phyloP scores from a whole-genome alignment of 257 asterid species.

The Fraxinus anomala region DNA sequence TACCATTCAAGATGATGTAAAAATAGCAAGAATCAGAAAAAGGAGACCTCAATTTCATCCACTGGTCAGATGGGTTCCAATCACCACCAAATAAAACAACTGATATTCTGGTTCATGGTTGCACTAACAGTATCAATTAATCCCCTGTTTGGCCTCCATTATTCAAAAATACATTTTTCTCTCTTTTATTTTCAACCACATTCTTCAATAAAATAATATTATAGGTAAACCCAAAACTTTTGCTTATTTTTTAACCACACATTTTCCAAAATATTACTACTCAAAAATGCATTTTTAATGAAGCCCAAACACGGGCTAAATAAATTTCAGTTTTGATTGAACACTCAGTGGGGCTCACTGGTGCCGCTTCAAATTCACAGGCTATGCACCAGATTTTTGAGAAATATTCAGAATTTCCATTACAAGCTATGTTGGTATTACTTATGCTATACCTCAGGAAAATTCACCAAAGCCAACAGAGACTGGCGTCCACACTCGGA shows the following conservation, averaged over 20 bases:
- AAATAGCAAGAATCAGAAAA: slow-evolving; percentile 10
- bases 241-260: no score
- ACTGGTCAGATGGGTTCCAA: slow-evolving; percentile 20
- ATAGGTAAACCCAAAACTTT: no score
- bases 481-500: slow-evolving; percentile 96
- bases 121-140: background rate
- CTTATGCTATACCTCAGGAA: slow-evolving; percentile 71
- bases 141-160: no score
- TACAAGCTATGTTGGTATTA: background rate
- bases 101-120: background rate
- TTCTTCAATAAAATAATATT: no score
- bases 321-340: background rate
- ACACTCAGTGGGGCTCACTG: background rate
- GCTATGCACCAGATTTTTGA: background rate
- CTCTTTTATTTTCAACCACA: no score
- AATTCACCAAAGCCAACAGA: slow-evolving; percentile 77
- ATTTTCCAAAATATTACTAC: no score
- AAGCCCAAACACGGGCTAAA: background rate
- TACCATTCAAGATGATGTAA: background rate
- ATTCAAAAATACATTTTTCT: no score
- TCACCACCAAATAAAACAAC: slow-evolving; percentile 21
- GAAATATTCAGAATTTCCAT: background rate
- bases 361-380: background rate
- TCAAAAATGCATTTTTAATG: no score
- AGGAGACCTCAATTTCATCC: slow-evolving; percentile 17